Evolutionary conservation across 164 flowering plant genomes (phyloP), one percentile per base, ranked within the genome.

Genomic region (Vitis rotundifolia): DNA sequence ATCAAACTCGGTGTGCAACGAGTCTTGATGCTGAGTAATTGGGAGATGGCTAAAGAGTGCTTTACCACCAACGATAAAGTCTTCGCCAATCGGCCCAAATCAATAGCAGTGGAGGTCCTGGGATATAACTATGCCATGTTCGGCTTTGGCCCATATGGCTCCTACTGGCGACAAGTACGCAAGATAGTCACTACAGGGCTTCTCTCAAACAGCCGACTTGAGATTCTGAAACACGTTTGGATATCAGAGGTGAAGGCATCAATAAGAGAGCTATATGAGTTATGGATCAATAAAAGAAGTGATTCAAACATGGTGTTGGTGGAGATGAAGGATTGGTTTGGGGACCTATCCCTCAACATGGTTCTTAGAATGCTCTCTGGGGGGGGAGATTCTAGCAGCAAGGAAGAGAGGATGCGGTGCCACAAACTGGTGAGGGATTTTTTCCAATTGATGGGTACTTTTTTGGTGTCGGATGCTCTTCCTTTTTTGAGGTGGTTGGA

Each of bases 81-180:
- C 44, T 26, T 85, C 1, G 47, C 80, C 44, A 49, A 59, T n/a
- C 75, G 86, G 0, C 83, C 86, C 9, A 68, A 47, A 11, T 0
- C 61, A 3, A 9, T 61, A 2, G 74, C 68, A 11, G 13, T 56
- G 0, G 47, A 78, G 18, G 59, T 11, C 58, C 9, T 83, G 63
- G 71, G 73, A 59, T 81, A 79, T 62, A 67, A 83, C 71, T 29
- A 68, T 49, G 82, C 84, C 59, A 73, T 70, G 65, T 74, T 85
- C 26, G 85, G 73, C 12, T 64, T 79, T 22, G 49, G 61, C 2
- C 78, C 85, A 0, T 71, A 76, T 11, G 80, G 79, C 0, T 9
- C 64, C 18, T 75, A 71, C 75, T 85, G 86, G 86, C 78, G 84
- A 2, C 75, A 82, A 12, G 12, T 74, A n/a, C 86, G 88, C 26